Percentiles rank a stretch among this genome's conserved stretches.
These are phyloP conservation scores for Panicum hallii DNA, from an alignment of 202 grass and related monocot genomes.

Conservation along the genomic window DNA sequence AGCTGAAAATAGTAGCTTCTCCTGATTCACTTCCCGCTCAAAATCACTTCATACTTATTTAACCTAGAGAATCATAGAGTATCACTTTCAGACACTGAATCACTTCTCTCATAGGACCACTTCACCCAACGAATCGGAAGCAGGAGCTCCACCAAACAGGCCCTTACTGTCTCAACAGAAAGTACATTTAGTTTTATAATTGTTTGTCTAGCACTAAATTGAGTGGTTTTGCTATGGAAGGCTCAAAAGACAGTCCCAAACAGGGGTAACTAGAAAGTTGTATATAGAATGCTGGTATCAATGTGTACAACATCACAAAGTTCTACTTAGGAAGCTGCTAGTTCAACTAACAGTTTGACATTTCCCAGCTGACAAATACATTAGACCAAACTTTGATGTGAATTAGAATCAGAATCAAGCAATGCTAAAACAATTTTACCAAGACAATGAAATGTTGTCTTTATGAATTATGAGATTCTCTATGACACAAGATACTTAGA, in stretches of 20 bases:
- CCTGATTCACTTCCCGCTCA: too few relatives aligned
- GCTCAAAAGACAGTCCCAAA: neutral
- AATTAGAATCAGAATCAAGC: conserved; percentile 7
- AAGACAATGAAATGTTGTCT: neutral
- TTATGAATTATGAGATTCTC: neutral
- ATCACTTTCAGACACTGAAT: too few relatives aligned
- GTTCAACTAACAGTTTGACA: neutral
- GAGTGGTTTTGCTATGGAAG: neutral
- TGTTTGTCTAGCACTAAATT: neutral
- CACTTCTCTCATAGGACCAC: too few relatives aligned
- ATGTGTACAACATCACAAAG: neutral
- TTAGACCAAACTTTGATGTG: neutral
- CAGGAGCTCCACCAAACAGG: too few relatives aligned
- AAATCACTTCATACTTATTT: too few relatives aligned
- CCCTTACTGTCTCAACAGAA: neutral
- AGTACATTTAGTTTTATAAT: conserved; percentile 1
- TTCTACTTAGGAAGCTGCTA: neutral
- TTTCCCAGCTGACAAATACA: conserved; percentile 1
- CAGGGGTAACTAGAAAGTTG: neutral
- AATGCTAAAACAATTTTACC: neutral
- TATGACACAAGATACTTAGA: conserved; percentile 6
- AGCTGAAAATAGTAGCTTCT: too few relatives aligned
- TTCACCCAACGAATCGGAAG: too few relatives aligned
- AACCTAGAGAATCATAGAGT: too few relatives aligned
- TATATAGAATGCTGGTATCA: neutral